phyloP scores from a whole-genome alignment of 345 rosid species.

The Toxicodendron radicans region DNA sequence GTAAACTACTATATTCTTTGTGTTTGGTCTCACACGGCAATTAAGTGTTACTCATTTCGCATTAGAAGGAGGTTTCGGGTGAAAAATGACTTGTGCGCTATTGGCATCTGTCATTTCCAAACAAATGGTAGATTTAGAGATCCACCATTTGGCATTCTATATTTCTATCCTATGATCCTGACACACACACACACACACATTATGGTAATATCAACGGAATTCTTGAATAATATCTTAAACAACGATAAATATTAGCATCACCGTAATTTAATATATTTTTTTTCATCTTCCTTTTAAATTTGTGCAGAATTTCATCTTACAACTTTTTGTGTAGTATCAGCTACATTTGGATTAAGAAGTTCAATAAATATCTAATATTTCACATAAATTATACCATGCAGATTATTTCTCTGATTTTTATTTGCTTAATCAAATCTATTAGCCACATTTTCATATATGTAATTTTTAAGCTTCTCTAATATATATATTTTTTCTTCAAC shows the following conservation, averaged over 20 bases:
- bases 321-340: neutral
- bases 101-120: neutral
- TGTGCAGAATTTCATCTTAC: neutral
- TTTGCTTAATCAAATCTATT: neutral
- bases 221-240: neutral
- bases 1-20: neutral
- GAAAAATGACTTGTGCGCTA: neutral
- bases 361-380: neutral
- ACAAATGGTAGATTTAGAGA: neutral
- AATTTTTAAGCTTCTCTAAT: neutral
- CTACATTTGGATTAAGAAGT: neutral
- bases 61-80: neutral
- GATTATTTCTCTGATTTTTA: neutral
- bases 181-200: no score
- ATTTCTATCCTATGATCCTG: neutral
- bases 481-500: neutral
- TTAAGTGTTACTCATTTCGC: neutral
- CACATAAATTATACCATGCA: neutral
- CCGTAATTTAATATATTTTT: neutral
- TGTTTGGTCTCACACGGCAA: neutral
- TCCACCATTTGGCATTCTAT: neutral
- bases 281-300: neutral
- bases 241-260: neutral
- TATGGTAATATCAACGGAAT: neutral
- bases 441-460: neutral